A percentile compares a stretch with the other conserved stretches of the same genome.
phyloP scores from a whole-genome alignment of 805 yeast species.

The Clavispora phyllophila region DNA sequence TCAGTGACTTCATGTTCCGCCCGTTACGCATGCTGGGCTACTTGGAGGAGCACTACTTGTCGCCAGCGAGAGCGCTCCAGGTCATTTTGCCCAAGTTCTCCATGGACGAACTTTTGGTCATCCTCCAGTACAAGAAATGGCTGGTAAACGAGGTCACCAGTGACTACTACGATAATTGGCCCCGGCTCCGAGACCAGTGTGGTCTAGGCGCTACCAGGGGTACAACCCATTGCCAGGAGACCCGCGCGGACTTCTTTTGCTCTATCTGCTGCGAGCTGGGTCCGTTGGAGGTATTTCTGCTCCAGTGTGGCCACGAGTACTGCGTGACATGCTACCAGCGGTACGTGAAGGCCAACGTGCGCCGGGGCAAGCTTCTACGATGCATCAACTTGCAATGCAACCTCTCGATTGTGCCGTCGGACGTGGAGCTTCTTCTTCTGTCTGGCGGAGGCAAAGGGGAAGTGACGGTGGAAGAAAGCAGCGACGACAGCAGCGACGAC shows the following conservation, averaged over 20 bases:
- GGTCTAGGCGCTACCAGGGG: slow-evolving; percentile 19
- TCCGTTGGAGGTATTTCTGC: slow-evolving; percentile 34
- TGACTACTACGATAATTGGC: slow-evolving; percentile 29
- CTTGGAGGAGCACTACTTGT: slow-evolving; percentile 21
- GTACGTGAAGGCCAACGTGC: slow-evolving; percentile 47
- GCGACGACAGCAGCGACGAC: background rate
- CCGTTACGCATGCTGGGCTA: slow-evolving; percentile 14
- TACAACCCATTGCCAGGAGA: background rate
- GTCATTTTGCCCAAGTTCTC: slow-evolving; percentile 24
- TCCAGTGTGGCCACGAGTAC: slow-evolving; percentile 66
- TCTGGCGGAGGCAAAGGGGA: background rate
- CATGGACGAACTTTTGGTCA: slow-evolving; percentile 26
- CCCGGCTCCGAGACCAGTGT: slow-evolving; percentile 19
- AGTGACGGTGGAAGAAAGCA: background rate
- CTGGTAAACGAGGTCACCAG: slow-evolving; percentile 35
- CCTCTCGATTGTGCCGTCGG: slow-evolving; percentile 38
- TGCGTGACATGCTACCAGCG: slow-evolving; percentile 66
- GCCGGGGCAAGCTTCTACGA: slow-evolving; percentile 43
- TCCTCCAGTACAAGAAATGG: slow-evolving; percentile 37
- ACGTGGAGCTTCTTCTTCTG: slow-evolving; percentile 21
- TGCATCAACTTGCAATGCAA: slow-evolving; percentile 64
- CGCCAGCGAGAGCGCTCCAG: slow-evolving; percentile 17
- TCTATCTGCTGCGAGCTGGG: slow-evolving; percentile 66
- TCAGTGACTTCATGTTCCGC: slow-evolving; percentile 4
- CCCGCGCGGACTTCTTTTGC: slow-evolving; percentile 39